Base-by-base conservation (phyloP, 441 rosid genomes). In the Cnidoscolus chayamansa region DNA sequence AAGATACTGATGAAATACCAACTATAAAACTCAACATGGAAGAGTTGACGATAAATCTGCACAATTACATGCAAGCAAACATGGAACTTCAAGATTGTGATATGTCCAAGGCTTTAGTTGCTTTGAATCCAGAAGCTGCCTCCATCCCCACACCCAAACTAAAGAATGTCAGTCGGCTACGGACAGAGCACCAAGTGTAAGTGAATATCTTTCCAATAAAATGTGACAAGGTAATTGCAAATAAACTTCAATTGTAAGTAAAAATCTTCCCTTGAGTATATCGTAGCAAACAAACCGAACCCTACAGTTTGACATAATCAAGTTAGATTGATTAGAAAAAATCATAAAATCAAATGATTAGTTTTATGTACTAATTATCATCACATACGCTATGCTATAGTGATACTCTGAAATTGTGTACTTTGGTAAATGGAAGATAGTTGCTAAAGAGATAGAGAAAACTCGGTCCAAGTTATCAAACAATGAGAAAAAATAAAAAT, bases 101-200 rank as follows among this genome's bases (percentile, higher is more conserved):
- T 79, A 82, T 92, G 86, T 92, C 97, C 30, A 86, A 81, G 82
- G 99, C 98, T 63, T 86, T 96, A 72, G 98, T 96, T 79, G 96
- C 97, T 86, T 83, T 96, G 82, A 71, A 81, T 82, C 81, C 90
- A 43, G 77, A 85, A 67, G 90, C 81, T 67, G 87, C 98, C 63
- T 86, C 88, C 43, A 83, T 93, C 69, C 98, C 98, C 43, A 76
- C 80, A 13, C 89, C 92, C 47, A 93, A 87, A 79, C 84, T 93
- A 63, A 96, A 96, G 85, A 87, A 86, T 75, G 79, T 90, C 56
- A 86, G 92, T 76, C 86, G 90, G 62, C 88, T 96, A 68, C 87
- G 98, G 62, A 96, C 99, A 60, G 99, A 96, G 82, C 98, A 96
- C 76, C 87, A 83, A 80, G 99, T 96, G 99, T 93, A 88, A 96